phyloP scores from a whole-genome alignment of 1,139 yeast genomes.

The Arxiozyma slooffiae region DNA sequence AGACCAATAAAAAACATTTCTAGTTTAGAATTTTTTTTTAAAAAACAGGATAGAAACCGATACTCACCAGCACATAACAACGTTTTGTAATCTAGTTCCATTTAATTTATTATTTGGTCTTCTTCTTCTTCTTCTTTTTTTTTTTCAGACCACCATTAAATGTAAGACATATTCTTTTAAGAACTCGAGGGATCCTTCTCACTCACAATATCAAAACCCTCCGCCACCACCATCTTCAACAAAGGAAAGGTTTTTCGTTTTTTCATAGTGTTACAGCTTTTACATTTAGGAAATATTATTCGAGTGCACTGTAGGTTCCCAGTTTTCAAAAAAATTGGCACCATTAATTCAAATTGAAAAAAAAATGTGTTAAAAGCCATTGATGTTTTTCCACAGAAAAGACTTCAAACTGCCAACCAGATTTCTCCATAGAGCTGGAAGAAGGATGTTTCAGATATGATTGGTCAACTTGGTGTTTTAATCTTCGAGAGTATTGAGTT shows the following conservation, averaged over 20 bases:
- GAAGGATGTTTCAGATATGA: constrained; percentile 90
- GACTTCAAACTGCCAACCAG: constrained; percentile 94
- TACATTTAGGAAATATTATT: constrained; percentile 73
- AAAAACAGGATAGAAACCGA: neutral
- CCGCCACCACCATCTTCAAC: constrained; percentile 92
- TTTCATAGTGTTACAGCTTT: constrained; percentile 79
- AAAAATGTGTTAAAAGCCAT: constrained; percentile 91
- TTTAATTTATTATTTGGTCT: no score
- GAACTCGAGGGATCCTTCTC: constrained; percentile 91
- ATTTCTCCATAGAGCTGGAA: constrained; percentile 96
- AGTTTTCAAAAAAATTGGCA: constrained; percentile 81
- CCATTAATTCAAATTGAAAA: constrained; percentile 89
- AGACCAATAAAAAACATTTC: neutral
- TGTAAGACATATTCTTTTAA: constrained; percentile 95
- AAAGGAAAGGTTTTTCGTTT: constrained; percentile 88
- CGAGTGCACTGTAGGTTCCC: constrained; percentile 95
- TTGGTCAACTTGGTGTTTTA: constrained; percentile 93
- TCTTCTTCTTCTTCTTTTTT: no score
- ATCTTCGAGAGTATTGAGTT: constrained; percentile 94
- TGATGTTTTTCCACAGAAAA: constrained; percentile 87
- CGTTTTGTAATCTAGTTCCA: neutral
- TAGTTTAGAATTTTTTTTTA: no score
- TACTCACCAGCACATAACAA: neutral
- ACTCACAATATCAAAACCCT: constrained; percentile 85
- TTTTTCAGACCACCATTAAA: neutral